Evolutionary conservation across 163 green algal genomes (phyloP), one percentile per base, ranked within the genome.

Genomic region (Scenedesmus sp.): DNA sequence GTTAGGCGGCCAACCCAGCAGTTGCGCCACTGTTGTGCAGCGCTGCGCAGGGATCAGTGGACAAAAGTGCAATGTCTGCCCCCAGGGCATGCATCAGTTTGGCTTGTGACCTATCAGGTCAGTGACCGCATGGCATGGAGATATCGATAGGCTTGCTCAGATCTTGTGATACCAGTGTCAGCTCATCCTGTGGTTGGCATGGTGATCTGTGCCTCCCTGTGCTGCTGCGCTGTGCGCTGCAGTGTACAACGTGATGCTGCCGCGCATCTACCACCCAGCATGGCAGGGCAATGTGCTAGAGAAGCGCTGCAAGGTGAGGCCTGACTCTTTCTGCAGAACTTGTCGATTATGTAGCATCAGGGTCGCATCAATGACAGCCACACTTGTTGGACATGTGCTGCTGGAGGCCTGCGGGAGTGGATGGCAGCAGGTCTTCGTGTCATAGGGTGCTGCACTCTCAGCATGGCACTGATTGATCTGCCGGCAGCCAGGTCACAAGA

Each of bases 231-330:
- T 84, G 59, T 87, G 95, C 84, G 12, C 23, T 3, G 70, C 70
- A 12, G 91, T 97, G 16, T 96, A 96, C 87, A 97, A 97, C 88
- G 95, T 96, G 1, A 97, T 97, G 94, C 90, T 97, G 67, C 96
- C 96, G 0, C 73, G 95, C 26, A 92, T 87, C 57, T 97, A 97
- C 87, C 92, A 94, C 82, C 94, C 95, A 46, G 46, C 34, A 0
- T 94, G 92, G 92, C 94, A 96, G 57, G 94, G 93, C 67, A 97
- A 95, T 77, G 26, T 96, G 0, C 96, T 95, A 77, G 95, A 97
- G 92, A 77, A 84, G 64, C 79, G 94, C 7, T 95, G 94, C 92
- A 87, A 96, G 94, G 94, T 91, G 46, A 82, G 73, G 20, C 12
- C 55, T 3, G 5, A 62, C 34, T 56, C 62, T 57, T 12, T 7